Evolutionary conservation across 2,329 filamentous ascomycete genomes (phyloP).

Genomic region (Fusarium sp.): DNA sequence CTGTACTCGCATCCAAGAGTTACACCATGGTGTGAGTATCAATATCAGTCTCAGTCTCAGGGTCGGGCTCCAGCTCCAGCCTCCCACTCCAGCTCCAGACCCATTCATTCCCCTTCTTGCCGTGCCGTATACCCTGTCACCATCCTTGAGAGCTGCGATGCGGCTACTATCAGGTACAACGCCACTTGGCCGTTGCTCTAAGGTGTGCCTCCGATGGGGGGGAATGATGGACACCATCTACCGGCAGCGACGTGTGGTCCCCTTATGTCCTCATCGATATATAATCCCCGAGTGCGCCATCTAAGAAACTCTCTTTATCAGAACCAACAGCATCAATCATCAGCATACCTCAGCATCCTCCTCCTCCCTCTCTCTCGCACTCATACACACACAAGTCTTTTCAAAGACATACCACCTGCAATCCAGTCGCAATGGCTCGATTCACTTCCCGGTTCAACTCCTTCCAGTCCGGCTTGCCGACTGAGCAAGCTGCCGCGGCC

Average conservation of each 20-base stretch:
- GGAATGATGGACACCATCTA: slow-evolving; percentile 20
- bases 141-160: slow-evolving; percentile 9
- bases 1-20: slow-evolving; percentile 19
- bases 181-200: slow-evolving; percentile 18
- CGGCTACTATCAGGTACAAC: slow-evolving; percentile 32
- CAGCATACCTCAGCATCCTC: slow-evolving; percentile 1
- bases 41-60: slow-evolving; percentile 18
- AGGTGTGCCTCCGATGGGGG: slow-evolving; percentile 31
- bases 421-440: slow-evolving; percentile 28
- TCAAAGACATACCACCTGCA: background rate
- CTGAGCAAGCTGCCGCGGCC: slow-evolving; percentile 24
- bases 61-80: slow-evolving; percentile 1
- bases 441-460: slow-evolving; percentile 21
- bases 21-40: slow-evolving; percentile 30
- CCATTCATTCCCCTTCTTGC: slow-evolving; percentile 6
- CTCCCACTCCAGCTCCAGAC: slow-evolving; percentile 1
- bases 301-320: slow-evolving; percentile 15
- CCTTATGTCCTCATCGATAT: slow-evolving; percentile 25
- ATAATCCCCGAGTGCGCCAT: slow-evolving; percentile 31
- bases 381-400: background rate
- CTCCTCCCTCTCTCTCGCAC: background rate
- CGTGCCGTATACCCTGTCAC: slow-evolving; percentile 5
- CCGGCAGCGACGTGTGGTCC: background rate
- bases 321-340: slow-evolving; percentile 10
- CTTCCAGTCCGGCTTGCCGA: slow-evolving; percentile 32